Conservation (phyloP, 768 basidiomycete genomes). For the Termitomyces titanicus region DNA sequence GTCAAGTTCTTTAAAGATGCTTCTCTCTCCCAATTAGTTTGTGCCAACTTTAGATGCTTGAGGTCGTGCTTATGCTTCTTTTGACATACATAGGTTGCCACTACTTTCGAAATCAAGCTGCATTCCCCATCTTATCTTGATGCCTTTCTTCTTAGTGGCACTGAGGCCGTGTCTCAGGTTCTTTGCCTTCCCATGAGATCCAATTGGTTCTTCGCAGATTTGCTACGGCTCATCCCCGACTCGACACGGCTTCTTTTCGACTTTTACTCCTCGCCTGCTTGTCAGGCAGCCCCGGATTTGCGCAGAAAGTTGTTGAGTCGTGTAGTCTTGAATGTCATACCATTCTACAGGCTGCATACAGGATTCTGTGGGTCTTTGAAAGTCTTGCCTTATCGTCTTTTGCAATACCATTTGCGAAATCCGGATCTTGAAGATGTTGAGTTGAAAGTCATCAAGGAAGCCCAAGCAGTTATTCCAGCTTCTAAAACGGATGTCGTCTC, state of each 20-base stretch:
- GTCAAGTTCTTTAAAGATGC: slow-evolving; percentile 38
- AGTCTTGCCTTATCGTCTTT: slow-evolving; percentile 31
- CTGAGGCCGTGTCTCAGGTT: slow-evolving; percentile 39
- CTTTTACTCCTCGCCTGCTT: slow-evolving; percentile 37
- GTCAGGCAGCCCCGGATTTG: slow-evolving; percentile 25
- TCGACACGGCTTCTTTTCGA: slow-evolving; percentile 38
- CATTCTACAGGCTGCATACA: slow-evolving; percentile 21
- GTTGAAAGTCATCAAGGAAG: slow-evolving; percentile 18
- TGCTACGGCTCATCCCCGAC: slow-evolving; percentile 38
- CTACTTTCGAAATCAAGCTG: slow-evolving; percentile 26
- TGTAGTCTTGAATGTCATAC: slow-evolving; percentile 31
- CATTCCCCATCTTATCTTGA: slow-evolving; percentile 35
- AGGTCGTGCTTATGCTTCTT: background rate
- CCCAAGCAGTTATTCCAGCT: slow-evolving; percentile 16
- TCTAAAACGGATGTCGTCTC: slow-evolving; percentile 29
- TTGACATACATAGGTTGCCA: slow-evolving; percentile 19
- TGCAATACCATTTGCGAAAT: slow-evolving; percentile 42
- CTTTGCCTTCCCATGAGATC: slow-evolving; percentile 40
- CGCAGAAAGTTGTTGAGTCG: slow-evolving; percentile 38
- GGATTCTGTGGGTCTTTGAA: slow-evolving; percentile 30
- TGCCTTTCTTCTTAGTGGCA: slow-evolving; percentile 41
- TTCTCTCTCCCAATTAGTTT: slow-evolving; percentile 26
- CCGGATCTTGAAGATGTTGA: slow-evolving; percentile 35
- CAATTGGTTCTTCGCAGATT: slow-evolving; percentile 48
- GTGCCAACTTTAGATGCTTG: background rate